Evolutionary conservation across 2,329 filamentous ascomycete species (phyloP), one percentile per base, ranked within the genome.

Genomic region (Tricladium varicosporioides): DNA sequence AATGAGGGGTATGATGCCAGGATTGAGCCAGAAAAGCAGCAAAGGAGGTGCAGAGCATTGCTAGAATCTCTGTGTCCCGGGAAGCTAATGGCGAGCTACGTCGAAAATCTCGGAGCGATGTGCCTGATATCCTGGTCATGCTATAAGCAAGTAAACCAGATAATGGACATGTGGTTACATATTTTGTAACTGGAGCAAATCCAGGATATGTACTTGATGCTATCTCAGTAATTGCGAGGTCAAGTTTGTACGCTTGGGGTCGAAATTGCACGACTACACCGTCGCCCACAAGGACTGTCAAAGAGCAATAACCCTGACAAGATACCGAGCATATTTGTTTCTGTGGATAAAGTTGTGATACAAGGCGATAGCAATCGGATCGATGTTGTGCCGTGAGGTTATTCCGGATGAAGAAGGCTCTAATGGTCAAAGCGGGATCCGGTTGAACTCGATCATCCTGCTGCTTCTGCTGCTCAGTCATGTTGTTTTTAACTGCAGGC

Each of bases 271-370:
- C 60, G 48, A 80, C 66, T 11, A 59, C 63, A n/a, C 72, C 64
- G 4, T 68, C 59, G 9, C 72, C 73, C 14, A 78, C 67, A 19
- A 71, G 67, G 5, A 81, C 59, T 0, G 80, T 82, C 61, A 80
- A 76, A 1, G 79, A 82, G 60, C 80, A 83, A 59, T 78, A 80
- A 15, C 79, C 80, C 60, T 82, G 80, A 5, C 70, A 70, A 5
- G 70, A 62, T 7, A 71, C 70, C 2, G 74, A 70, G 2, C 62
- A 59, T 22, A 76, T 65, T 2, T 63, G 51, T n/a, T 57, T 51
- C 5, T 58, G 59, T 0, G 73, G 70, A 49, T 74, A 77, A 0
- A 60, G 63, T 14, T 65, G 52, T 42, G 55, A 58, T 13, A 72
- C 69, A 48, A 76, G 74, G 2, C 62, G 60, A 52, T 76, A 67